Evolutionary conservation across 164 flowering plant genomes (phyloP), one percentile per base, ranked within the genome.

Genomic region (Macadamia tetraphylla): DNA sequence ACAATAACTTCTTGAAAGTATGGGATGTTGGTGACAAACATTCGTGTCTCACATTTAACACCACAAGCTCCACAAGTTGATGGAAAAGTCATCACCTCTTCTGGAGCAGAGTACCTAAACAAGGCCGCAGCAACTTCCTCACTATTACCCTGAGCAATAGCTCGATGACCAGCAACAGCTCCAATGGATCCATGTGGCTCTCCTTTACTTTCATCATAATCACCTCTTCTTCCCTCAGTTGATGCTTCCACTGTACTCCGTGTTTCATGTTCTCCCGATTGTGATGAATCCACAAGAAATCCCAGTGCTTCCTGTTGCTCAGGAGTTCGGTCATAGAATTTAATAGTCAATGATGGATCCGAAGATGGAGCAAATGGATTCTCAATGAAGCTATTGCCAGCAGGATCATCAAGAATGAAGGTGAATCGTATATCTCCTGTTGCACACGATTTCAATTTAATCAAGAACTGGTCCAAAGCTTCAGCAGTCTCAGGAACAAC

Each of bases 81-180:
- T 66, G 99, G 98, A 72, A 94, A 94, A 44, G 86, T 85, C 97
- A 92, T 92, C 71, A 94, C 99, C 86, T 94, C 98, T 78, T 94
- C 96, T 18, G 99, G 99, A n/a, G 99, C 86, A 58, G 98, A 80
- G 74, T 94, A 92, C 29, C 85, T 84, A 77, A 85, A 88, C 66
- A 92, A 76, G 67, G 91, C 84, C 55, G 85, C 91, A 60, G 92
- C 85, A 63, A 92, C 81, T 64, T 92, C 92, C 49, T 87, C 80
- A 74, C 86, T 85, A 70, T 81, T 90, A 67, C 90, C 84, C 75
- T 94, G 92, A 56, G 96, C 98, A 67, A 90, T 89, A 66, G 96
- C 86, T 49, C 84, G 82, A 71, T 85, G 91, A 42, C 87, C 85
- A 66, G 90, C 91, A 62, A 65, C 75, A 52, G 96, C 88, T 72